Conservation (phyloP, 2,329 filamentous ascomycete genomes). For the Calonectria henricotiae region DNA sequence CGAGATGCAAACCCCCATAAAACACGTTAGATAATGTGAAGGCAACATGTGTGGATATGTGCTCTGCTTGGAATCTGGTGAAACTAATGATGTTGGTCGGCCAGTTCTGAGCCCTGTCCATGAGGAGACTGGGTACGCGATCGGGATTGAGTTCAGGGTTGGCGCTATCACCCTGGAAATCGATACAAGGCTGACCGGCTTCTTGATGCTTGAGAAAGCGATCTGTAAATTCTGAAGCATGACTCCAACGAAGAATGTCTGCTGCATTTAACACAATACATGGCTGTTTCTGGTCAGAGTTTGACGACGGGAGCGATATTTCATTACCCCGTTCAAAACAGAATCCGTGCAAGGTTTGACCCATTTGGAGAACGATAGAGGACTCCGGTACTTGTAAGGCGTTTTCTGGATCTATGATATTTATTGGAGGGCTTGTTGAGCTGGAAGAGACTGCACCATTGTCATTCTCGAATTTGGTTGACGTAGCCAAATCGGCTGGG, state of each 20-base stretch:
- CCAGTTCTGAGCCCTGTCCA: constrained; percentile 8
- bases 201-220: neutral
- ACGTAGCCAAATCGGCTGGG: neutral
- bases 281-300: neutral
- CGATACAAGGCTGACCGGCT: neutral
- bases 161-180: neutral
- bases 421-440: neutral
- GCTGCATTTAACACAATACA: neutral
- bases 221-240: neutral
- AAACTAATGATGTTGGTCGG: constrained; percentile 2
- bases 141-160: constrained; percentile 1
- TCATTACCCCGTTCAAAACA: neutral
- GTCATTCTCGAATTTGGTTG: neutral
- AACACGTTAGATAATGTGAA: neutral
- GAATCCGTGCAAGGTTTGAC: neutral
- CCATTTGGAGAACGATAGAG: neutral
- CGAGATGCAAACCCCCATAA: neutral
- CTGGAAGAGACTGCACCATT: too few relatives aligned
- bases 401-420: neutral
- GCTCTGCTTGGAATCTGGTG: neutral
- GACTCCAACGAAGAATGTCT: constrained; percentile 2
- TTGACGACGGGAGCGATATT: neutral
- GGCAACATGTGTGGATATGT: neutral
- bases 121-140: neutral
- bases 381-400: neutral